These are phyloP conservation scores for Alternaria arborescens DNA, from an alignment of 2,329 filamentous ascomycete species.

Conservation along the genomic window DNA sequence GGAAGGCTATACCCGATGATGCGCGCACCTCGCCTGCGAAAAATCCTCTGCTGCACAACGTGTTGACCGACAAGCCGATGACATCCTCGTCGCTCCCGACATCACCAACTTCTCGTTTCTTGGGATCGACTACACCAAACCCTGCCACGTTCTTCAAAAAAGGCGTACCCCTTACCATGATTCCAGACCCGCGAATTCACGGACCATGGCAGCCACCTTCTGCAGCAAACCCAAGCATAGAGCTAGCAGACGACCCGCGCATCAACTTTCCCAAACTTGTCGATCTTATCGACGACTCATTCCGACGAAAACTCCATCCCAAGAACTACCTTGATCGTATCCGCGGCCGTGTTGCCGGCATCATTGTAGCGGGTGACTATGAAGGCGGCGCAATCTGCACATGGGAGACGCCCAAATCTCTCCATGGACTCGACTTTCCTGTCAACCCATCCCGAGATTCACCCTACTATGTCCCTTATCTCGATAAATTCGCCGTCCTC, in stretches of 20 bases:
- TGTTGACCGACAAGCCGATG: conserved; percentile 92
- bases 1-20: conserved; percentile 50
- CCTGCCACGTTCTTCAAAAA: conserved; percentile 86
- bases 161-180: conserved; percentile 87
- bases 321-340: conserved; percentile 84
- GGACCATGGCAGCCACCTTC: conserved; percentile 73
- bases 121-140: conserved; percentile 49
- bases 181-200: conserved; percentile 71
- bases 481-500: conserved; percentile 96
- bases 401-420: conserved; percentile 79
- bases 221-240: conserved; percentile 67
- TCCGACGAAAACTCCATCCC: conserved; percentile 83
- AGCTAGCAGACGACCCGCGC: conserved; percentile 74
- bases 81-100: conserved; percentile 90
- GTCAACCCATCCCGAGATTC: conserved; percentile 50
- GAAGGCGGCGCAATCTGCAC: conserved; percentile 95
- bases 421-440: conserved; percentile 45
- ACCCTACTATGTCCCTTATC: conserved; percentile 77
- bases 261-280: conserved; percentile 86
- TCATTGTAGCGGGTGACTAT: conserved; percentile 96
- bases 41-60: conserved; percentile 93
- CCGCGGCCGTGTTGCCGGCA: conserved; percentile 79
- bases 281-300: conserved; percentile 92
- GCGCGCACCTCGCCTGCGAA: conserved; percentile 67
- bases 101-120: conserved; percentile 34